Percentiles rank a stretch among this genome's conserved stretches.
Evolutionary conservation across 768 basidiomycete species (phyloP).

Genomic region (Kwoniella newhampshirensis): DNA sequence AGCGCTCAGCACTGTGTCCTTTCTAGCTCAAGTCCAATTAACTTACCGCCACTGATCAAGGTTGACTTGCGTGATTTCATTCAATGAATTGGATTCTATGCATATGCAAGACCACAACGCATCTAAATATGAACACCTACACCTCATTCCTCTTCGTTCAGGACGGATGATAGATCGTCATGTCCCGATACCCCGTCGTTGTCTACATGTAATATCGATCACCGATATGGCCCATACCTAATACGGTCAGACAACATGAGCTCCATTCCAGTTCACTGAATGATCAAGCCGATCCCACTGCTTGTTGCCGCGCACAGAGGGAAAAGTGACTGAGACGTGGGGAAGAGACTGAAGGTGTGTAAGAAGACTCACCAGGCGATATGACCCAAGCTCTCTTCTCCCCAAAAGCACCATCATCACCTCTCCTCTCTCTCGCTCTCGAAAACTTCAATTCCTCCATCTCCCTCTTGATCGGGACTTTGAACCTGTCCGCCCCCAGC

Average conservation of each 20-base stretch:
- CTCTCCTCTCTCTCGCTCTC: conserved; percentile 26
- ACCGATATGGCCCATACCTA: conserved; percentile 49
- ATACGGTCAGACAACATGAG: not conserved
- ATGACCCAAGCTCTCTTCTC: conserved; percentile 51
- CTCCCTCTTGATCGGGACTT: conserved; percentile 16
- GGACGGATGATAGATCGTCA: no score
- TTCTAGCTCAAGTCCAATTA: no score
- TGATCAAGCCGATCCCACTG: not conserved
- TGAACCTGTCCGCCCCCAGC: conserved; percentile 23
- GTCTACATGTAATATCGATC: conserved; percentile 20
- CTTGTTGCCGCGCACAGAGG: not conserved
- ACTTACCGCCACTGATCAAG: no score
- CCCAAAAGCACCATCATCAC: conserved; percentile 34
- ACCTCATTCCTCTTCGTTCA: no score
- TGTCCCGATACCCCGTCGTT: no score
- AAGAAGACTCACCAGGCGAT: conserved; percentile 47
- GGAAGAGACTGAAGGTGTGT: no score
- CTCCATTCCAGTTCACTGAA: not conserved
- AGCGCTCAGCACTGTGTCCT: no score
- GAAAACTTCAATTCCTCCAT: conserved; percentile 40
- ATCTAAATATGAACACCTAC: no score
- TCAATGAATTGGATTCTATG: no score
- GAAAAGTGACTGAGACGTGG: no score
- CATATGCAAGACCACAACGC: no score
- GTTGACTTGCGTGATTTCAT: no score